phyloP scores from a whole-genome alignment of 2,329 filamentous ascomycete species.

The Aspergillus pseudonomiae region DNA sequence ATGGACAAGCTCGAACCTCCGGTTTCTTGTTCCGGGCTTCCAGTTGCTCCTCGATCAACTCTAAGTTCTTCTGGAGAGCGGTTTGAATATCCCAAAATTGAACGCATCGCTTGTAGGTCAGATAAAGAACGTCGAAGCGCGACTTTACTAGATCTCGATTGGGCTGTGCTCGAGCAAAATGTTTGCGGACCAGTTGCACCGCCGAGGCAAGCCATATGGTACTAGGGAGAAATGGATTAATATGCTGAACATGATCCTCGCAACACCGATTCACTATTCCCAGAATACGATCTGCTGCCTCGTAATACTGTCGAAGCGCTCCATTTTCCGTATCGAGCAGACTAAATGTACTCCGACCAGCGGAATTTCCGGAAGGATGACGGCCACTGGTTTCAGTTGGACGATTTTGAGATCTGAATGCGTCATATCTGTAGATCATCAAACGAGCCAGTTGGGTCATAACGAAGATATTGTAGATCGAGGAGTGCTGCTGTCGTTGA shows the following conservation, averaged over 20 bases:
- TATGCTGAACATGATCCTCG: too few species aligned
- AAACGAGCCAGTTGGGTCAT: constrained; percentile 39
- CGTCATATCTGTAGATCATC: constrained; percentile 36
- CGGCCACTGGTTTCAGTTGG: not conserved
- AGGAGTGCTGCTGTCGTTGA: constrained; percentile 29
- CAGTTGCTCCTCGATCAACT: constrained; percentile 26
- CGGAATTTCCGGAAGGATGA: not conserved
- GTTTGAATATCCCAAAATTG: constrained; percentile 31
- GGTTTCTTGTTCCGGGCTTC: constrained; percentile 11
- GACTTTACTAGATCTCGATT: constrained; percentile 18
- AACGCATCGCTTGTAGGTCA: constrained; percentile 31
- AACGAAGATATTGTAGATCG: constrained; percentile 37
- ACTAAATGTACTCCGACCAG: not conserved
- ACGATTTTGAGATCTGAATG: constrained; percentile 24
- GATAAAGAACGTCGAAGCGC: constrained; percentile 24
- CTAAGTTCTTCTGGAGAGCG: constrained; percentile 30
- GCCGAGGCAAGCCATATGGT: too few species aligned
- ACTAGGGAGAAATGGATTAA: too few species aligned
- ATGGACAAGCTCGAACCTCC: too few species aligned
- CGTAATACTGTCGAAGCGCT: too few species aligned
- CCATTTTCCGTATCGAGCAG: too few species aligned
- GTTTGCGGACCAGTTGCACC: too few species aligned
- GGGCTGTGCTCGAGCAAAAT: too few species aligned
- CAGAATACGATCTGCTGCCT: too few species aligned
- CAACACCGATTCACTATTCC: too few species aligned